Percentiles rank a stretch among this genome's conserved stretches.
phyloP scores from a whole-genome alignment of 176 grass and related monocot species.

The Cenchrus fungigraminus region DNA sequence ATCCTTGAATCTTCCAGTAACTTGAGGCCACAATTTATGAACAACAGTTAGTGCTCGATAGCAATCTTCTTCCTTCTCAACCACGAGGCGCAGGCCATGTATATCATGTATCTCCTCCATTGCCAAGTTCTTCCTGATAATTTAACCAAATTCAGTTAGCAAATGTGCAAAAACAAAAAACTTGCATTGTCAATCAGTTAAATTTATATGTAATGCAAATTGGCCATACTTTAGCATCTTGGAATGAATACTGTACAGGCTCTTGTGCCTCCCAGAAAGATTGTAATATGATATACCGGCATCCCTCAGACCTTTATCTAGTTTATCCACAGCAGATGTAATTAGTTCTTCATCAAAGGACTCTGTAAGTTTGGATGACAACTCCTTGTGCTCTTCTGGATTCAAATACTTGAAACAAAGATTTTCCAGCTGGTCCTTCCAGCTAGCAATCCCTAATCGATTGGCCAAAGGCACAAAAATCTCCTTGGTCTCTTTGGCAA shows the following conservation, averaged over 20 bases:
- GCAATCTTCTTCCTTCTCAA: constrained; percentile 59
- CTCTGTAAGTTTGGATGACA: constrained; percentile 63
- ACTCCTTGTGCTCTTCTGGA: constrained; percentile 57
- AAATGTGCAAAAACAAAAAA: background rate
- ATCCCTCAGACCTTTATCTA: constrained; percentile 56
- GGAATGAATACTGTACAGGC: constrained; percentile 55
- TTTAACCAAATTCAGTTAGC: constrained; percentile 26
- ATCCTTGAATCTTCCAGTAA: constrained; percentile 66
- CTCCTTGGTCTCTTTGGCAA: constrained; percentile 66
- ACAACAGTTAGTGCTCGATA: constrained; percentile 58
- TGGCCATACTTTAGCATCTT: constrained; percentile 76
- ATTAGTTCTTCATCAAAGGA: constrained; percentile 67
- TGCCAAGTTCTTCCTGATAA: constrained; percentile 69
- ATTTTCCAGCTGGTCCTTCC: constrained; percentile 71
- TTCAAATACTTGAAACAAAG: constrained; percentile 64
- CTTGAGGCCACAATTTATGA: constrained; percentile 54
- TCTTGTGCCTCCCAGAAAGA: constrained; percentile 75
- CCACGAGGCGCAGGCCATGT: constrained; percentile 56
- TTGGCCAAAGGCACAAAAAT: constrained; percentile 76
- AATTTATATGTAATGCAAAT: constrained; percentile 16
- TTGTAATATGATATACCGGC: constrained; percentile 58
- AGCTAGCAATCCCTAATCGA: constrained; percentile 68
- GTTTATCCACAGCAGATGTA: constrained; percentile 51
- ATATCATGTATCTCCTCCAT: constrained; percentile 75
- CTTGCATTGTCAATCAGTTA: background rate